phyloP scores from a whole-genome alignment of 768 basidiomycete species.

The Tulasnella sp. region DNA sequence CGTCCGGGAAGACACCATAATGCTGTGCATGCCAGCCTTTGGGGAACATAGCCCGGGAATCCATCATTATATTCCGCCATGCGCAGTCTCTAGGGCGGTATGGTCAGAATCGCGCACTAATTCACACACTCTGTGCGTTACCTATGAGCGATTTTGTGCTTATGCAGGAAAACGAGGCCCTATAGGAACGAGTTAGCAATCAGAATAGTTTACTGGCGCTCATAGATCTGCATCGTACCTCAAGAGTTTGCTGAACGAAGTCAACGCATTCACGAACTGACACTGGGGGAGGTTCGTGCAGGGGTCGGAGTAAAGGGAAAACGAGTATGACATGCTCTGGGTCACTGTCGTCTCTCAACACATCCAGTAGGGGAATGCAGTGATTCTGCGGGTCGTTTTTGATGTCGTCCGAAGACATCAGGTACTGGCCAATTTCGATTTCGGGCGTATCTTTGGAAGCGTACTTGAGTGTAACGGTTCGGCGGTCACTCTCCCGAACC shows the following conservation, averaged over 20 bases:
- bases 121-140: too few relatives aligned
- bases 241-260: slow-evolving; percentile 8
- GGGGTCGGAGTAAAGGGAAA: background rate
- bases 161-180: slow-evolving; percentile 16
- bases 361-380: background rate
- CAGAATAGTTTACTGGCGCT: too few relatives aligned
- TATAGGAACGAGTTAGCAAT: too few relatives aligned
- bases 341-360: background rate
- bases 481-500: background rate
- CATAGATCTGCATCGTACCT: too few relatives aligned
- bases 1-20: background rate
- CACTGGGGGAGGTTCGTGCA: background rate
- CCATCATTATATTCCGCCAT: slow-evolving; percentile 12
- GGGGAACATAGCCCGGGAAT: background rate
- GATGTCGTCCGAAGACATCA: background rate
- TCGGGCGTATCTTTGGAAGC: background rate
- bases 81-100: slow-evolving; percentile 7
- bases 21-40: slow-evolving; percentile 7
- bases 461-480: background rate
- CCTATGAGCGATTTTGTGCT: slow-evolving; percentile 10
- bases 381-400: slow-evolving; percentile 3
- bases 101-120: too few relatives aligned
- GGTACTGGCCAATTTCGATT: background rate
- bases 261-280: background rate
- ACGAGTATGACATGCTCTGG: slow-evolving; percentile 3